Conservation (phyloP, 1,139 yeast species). For the Yamadazyma mexicana region DNA sequence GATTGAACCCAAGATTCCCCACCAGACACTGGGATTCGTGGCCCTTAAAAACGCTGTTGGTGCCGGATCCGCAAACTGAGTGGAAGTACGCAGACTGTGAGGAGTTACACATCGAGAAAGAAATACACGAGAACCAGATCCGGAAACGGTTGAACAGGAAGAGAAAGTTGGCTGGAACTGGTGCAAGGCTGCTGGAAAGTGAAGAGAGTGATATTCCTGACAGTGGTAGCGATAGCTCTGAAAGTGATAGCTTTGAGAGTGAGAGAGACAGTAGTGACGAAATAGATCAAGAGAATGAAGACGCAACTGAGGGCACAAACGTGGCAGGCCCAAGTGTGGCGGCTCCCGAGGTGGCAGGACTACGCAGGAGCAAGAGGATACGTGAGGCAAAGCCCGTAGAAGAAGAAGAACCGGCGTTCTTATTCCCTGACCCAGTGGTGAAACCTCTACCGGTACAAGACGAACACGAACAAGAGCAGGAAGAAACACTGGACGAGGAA, state of each 20-base stretch:
- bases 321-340: too few relatives aligned
- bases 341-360: too few relatives aligned
- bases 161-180: not conserved
- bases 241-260: not conserved
- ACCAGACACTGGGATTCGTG: constrained; percentile 41
- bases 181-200: not conserved
- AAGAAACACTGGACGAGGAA: too few relatives aligned
- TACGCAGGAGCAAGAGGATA: too few relatives aligned
- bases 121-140: not conserved
- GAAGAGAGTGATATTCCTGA: too few relatives aligned
- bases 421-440: too few relatives aligned
- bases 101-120: constrained; percentile 1
- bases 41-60: constrained; percentile 38
- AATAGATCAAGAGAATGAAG: constrained; percentile 2
- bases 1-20: constrained; percentile 41
- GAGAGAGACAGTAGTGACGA: constrained; percentile 1
- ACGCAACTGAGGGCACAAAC: too few relatives aligned
- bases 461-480: too few relatives aligned
- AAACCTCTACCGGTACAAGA: too few relatives aligned
- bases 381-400: too few relatives aligned
- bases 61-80: constrained; percentile 36
- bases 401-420: too few relatives aligned
- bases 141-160: not conserved
- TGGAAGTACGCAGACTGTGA: constrained; percentile 4
- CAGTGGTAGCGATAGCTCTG: too few relatives aligned